phyloP scores from a whole-genome alignment of 768 basidiomycete species.

The Astraeus odoratus region DNA sequence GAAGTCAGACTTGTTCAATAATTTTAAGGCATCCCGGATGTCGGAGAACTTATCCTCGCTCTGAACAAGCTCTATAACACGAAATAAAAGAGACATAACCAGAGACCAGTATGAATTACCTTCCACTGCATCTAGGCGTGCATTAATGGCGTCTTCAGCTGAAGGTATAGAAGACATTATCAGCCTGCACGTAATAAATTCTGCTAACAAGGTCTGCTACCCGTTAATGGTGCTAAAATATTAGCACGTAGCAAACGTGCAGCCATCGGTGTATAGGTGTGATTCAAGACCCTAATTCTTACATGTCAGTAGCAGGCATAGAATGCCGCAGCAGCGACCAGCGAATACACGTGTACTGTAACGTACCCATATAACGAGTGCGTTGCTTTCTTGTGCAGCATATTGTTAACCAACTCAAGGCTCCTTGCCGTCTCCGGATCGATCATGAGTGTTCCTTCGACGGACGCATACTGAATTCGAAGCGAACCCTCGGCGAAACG shows the following conservation, averaged over 20 bases:
- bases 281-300: slow-evolving; percentile 69
- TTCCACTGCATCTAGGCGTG: slow-evolving; percentile 82
- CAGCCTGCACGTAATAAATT: neutral
- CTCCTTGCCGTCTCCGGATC: slow-evolving; percentile 85
- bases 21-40: slow-evolving; percentile 60
- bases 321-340: too few species aligned
- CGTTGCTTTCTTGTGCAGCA: slow-evolving; percentile 53
- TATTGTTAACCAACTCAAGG: slow-evolving; percentile 83
- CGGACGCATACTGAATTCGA: slow-evolving; percentile 66
- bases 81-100: slow-evolving; percentile 5
- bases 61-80: slow-evolving; percentile 58
- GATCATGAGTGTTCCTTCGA: slow-evolving; percentile 93
- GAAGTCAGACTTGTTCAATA: slow-evolving; percentile 75
- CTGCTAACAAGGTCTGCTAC: slow-evolving; percentile 33
- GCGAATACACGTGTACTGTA: too few species aligned
- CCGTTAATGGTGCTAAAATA: slow-evolving; percentile 75
- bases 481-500: slow-evolving; percentile 66
- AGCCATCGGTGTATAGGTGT: slow-evolving; percentile 90
- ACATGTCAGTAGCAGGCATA: too few species aligned
- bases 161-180: neutral
- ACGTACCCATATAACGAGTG: slow-evolving; percentile 78
- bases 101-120: slow-evolving; percentile 35
- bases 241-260: slow-evolving; percentile 71
- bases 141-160: slow-evolving; percentile 53
- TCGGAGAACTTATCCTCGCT: slow-evolving; percentile 68